These are phyloP conservation scores for Skeletonema potamos DNA, from an alignment of 108 stramenopile species.

Conservation along the genomic window DNA sequence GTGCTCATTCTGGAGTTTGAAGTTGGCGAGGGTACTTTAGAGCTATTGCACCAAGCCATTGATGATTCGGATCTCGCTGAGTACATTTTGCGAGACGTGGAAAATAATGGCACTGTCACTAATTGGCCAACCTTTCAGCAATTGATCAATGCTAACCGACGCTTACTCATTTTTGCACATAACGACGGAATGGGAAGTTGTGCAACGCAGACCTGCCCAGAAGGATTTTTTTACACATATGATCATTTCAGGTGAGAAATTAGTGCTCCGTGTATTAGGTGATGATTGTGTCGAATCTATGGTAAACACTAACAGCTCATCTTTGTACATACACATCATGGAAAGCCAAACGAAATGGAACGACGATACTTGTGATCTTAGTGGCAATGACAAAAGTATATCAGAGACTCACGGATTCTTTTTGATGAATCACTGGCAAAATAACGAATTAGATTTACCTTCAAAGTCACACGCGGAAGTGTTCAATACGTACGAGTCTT, in stretches of 20 bases:
- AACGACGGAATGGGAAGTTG: slow-evolving; percentile 27
- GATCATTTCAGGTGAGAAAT: slow-evolving; percentile 12
- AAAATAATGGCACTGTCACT: neutral
- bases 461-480: slow-evolving; percentile 12
- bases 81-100: slow-evolving; percentile 12
- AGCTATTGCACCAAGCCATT: slow-evolving; percentile 12
- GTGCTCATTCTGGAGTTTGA: slow-evolving; percentile 62
- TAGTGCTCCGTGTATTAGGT: neutral
- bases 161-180: slow-evolving; percentile 23
- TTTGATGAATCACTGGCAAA: slow-evolving; percentile 60
- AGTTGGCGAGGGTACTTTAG: slow-evolving; percentile 40
- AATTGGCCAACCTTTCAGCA: slow-evolving; percentile 40
- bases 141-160: slow-evolving; percentile 18
- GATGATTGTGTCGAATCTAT: neutral
- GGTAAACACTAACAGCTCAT: neutral
- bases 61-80: slow-evolving; percentile 16
- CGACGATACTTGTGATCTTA: neutral
- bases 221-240: slow-evolving; percentile 26
- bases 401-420: slow-evolving; percentile 29
- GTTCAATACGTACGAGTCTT: slow-evolving; percentile 39
- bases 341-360: neutral
- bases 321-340: neutral
- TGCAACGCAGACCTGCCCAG: slow-evolving; percentile 7
- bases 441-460: slow-evolving; percentile 32
- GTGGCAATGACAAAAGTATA: neutral